phyloP scores from a whole-genome alignment of 768 basidiomycete genomes.

The Nidula microcarpa region DNA sequence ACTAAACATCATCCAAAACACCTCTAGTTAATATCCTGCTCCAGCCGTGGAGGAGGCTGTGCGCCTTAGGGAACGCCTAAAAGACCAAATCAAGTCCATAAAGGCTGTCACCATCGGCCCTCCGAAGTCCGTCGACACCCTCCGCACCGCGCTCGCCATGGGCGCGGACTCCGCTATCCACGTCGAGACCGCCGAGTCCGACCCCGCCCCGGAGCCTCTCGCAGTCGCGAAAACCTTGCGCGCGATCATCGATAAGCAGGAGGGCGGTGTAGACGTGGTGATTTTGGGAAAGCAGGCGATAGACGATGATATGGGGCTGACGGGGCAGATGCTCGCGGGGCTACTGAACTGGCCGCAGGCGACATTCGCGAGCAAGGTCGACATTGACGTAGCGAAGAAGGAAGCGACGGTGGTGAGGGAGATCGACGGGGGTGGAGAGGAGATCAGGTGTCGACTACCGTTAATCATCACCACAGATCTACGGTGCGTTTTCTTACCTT shows the following conservation, averaged over 20 bases:
- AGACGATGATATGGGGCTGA: conserved; percentile 94
- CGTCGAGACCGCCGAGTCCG: conserved; percentile 75
- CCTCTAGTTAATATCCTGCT: background rate
- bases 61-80: conserved; percentile 82
- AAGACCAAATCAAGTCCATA: conserved; percentile 77
- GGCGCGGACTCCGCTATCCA: conserved; percentile 94
- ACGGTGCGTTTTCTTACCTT: conserved; percentile 46
- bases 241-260: conserved; percentile 65
- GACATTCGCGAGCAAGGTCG: conserved; percentile 89
- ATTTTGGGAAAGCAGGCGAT: conserved; percentile 99
- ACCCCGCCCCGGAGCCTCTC: conserved; percentile 82
- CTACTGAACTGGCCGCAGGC: conserved; percentile 91
- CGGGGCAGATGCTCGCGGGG: conserved; percentile 96
- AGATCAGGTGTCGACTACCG: conserved; percentile 76
- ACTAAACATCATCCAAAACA: background rate
- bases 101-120: conserved; percentile 95
- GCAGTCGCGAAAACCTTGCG: conserved; percentile 84
- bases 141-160: conserved; percentile 97
- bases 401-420: conserved; percentile 78
- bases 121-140: conserved; percentile 81
- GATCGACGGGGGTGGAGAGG: conserved; percentile 92
- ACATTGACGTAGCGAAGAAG: conserved; percentile 59
- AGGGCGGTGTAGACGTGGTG: conserved; percentile 68
- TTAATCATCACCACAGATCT: conserved; percentile 91
- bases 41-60: conserved; percentile 96